Conservation (phyloP, 2,329 filamentous ascomycete genomes). For the Fusarium liriodendri region DNA sequence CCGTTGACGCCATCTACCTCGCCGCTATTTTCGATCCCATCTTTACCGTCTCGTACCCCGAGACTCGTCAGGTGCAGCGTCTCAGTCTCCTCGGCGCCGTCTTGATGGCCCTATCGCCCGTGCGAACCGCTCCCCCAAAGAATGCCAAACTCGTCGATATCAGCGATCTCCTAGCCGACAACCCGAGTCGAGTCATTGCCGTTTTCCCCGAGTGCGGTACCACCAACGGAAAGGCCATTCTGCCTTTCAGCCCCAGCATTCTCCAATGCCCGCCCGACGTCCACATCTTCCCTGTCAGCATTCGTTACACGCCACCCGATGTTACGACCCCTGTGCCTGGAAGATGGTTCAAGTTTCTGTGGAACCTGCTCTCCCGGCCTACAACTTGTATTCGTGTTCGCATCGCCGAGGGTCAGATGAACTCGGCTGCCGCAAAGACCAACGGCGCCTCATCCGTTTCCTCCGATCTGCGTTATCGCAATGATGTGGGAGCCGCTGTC, state of each 20-base stretch:
- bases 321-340: conserved; percentile 91
- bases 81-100: conserved; percentile 84
- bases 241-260: conserved; percentile 84
- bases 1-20: conserved; percentile 92
- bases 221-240: conserved; percentile 90
- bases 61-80: conserved; percentile 76
- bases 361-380: conserved; percentile 85
- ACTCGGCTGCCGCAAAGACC: conserved; percentile 55
- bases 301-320: conserved; percentile 89
- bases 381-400: conserved; percentile 92
- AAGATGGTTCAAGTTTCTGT: conserved; percentile 79
- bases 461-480: conserved; percentile 44
- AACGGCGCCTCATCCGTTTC: conserved; percentile 49
- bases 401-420: conserved; percentile 80
- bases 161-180: conserved; percentile 69
- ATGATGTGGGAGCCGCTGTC: conserved; percentile 49
- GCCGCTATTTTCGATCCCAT: conserved; percentile 96
- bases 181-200: conserved; percentile 82
- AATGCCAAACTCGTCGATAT: conserved; percentile 68
- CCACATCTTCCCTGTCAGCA: conserved; percentile 89
- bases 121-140: conserved; percentile 59
- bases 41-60: conserved; percentile 88
- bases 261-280: conserved; percentile 73
- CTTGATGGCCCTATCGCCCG: conserved; percentile 74
- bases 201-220: conserved; percentile 96